These are phyloP conservation scores for Cryphonectria nitschkei DNA, from an alignment of 2,329 filamentous ascomycete genomes.

Conservation along the genomic window DNA sequence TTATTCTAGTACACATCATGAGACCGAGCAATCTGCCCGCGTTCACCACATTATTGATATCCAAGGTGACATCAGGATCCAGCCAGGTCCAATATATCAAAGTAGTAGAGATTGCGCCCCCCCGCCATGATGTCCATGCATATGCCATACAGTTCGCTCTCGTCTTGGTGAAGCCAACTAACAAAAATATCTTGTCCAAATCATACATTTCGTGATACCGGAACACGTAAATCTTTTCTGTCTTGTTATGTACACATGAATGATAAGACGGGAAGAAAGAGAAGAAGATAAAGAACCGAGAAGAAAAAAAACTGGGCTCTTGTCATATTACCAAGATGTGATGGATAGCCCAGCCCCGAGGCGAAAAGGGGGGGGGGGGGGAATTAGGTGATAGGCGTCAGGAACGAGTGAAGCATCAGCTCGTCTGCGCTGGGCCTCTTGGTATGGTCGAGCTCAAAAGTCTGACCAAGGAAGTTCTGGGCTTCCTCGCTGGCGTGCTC, in stretches of 20 bases:
- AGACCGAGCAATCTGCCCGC: neutral
- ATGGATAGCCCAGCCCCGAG: neutral
- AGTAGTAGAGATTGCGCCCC: conserved; percentile 4
- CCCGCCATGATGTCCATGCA: conserved; percentile 7
- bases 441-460: conserved; percentile 95
- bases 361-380: neutral
- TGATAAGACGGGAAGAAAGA: neutral
- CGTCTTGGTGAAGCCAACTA: neutral
- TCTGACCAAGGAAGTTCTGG: conserved; percentile 79
- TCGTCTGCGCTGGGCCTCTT: conserved; percentile 91
- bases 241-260: conserved; percentile 23
- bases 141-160: neutral
- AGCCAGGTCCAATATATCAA: neutral
- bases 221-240: conserved; percentile 3
- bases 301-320: neutral
- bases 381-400: conserved; percentile 68
- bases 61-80: conserved; percentile 25
- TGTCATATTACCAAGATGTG: neutral
- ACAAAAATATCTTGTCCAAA: neutral
- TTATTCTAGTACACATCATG: neutral
- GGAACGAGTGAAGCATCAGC: conserved; percentile 80
- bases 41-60: neutral
- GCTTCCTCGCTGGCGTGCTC: conserved; percentile 85
- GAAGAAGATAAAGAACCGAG: neutral
- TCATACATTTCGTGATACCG: conserved; percentile 4